Conservation (phyloP, 2,329 filamentous ascomycete genomes). For the Eutypa lata region DNA sequence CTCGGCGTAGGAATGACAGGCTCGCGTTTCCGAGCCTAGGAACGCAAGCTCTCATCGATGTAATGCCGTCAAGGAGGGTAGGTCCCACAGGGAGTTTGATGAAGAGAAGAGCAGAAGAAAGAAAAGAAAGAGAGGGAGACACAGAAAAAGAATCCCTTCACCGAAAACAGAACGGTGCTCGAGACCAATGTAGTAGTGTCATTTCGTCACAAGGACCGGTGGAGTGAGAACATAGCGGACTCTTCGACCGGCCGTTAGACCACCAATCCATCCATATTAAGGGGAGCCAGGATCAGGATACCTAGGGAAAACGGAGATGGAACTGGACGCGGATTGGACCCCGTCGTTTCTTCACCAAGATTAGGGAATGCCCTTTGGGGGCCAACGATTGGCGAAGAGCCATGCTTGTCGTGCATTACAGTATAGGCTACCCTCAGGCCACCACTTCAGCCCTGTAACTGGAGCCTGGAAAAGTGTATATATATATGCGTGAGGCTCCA, state of each 20-base stretch:
- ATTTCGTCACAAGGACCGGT: not conserved
- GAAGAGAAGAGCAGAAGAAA: not conserved
- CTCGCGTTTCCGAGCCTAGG: not conserved
- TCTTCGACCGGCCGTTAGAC: not conserved
- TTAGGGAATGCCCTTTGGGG: slow-evolving; percentile 12
- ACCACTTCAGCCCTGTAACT: slow-evolving; percentile 14
- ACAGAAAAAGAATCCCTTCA: not conserved
- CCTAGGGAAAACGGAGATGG: not conserved
- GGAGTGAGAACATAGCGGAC: not conserved
- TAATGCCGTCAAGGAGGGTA: not conserved
- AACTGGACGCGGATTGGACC: not conserved
- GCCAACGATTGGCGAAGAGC: slow-evolving; percentile 18
- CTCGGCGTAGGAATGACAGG: not conserved
- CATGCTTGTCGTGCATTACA: slow-evolving; percentile 20
- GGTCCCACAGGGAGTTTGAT: not conserved
- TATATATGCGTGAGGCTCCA: slow-evolving; percentile 15
- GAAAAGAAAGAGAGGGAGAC: not conserved
- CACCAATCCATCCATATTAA: not conserved
- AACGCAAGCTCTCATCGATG: not conserved
- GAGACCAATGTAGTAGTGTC: not conserved
- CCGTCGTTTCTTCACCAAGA: not conserved
- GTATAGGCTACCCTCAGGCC: slow-evolving; percentile 17
- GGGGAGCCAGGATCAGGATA: not conserved
- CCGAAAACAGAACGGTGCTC: not conserved
- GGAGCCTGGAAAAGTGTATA: slow-evolving; percentile 11